These are phyloP conservation scores for Gigaspora rosea DNA, from an alignment of 192 early-diverging fungal genomes.

Conservation along the genomic window DNA sequence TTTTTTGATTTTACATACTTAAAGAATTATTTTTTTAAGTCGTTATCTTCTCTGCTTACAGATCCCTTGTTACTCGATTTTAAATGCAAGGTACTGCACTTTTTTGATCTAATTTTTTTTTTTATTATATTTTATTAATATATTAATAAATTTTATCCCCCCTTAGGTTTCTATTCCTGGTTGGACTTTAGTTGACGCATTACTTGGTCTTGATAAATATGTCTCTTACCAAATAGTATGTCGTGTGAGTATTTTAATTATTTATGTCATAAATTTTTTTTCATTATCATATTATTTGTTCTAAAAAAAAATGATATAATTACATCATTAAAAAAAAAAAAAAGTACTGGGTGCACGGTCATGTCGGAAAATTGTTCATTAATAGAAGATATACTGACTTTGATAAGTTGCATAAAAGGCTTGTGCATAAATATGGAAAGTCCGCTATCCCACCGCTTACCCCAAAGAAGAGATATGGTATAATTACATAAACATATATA, in stretches of 20 bases:
- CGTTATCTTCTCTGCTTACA: too few relatives aligned
- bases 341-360: neutral
- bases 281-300: neutral
- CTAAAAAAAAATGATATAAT: neutral
- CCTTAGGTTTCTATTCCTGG: neutral
- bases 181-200: neutral
- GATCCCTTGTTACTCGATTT: too few relatives aligned
- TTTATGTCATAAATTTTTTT: neutral
- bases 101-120: neutral
- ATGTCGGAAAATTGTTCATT: neutral
- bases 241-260: neutral
- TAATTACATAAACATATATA: neutral
- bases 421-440: neutral
- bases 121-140: neutral
- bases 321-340: neutral
- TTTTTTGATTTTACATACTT: too few relatives aligned
- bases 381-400: conserved; percentile 11
- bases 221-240: conserved; percentile 15
- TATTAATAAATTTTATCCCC: neutral
- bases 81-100: neutral
- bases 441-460: neutral
- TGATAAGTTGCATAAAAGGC: neutral
- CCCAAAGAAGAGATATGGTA: neutral
- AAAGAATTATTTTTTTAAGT: too few relatives aligned
- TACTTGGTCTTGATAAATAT: neutral